Percentiles rank a stretch among this genome's conserved stretches.
Evolutionary conservation across 441 rosid species (phyloP).

Genomic region (Bruguiera hainesii): DNA sequence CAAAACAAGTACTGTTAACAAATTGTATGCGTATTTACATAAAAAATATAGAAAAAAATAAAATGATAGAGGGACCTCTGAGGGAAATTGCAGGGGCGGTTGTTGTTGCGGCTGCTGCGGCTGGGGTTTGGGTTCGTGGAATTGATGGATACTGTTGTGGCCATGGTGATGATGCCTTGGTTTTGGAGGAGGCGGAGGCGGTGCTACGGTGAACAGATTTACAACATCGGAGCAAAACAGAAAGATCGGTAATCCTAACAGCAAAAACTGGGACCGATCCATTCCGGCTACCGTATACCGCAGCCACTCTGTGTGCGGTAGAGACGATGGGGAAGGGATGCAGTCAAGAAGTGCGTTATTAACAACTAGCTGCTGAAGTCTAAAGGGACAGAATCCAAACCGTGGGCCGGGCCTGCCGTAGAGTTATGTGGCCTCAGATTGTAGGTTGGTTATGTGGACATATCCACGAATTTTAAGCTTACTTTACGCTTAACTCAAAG

Average conservation of each 20-base stretch:
- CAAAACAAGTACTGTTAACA: not conserved
- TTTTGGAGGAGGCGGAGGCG: slow-evolving; percentile 30
- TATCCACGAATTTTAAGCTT: no score
- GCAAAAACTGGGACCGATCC: slow-evolving; percentile 42
- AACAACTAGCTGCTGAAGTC: no score
- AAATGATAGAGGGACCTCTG: slow-evolving; percentile 19
- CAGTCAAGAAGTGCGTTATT: no score
- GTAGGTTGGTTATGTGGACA: no score
- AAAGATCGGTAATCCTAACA: slow-evolving; percentile 40
- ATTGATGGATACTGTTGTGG: not conserved
- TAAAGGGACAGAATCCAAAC: no score
- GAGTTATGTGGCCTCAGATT: no score
- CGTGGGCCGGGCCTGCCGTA: no score
- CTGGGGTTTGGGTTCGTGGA: slow-evolving; percentile 15
- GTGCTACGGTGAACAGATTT: slow-evolving; percentile 30
- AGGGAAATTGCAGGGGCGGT: slow-evolving; percentile 30
- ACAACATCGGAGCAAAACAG: slow-evolving; percentile 37
- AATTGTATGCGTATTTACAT: not conserved
- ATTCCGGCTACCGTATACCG: slow-evolving; percentile 11
- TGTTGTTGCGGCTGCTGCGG: slow-evolving; percentile 14
- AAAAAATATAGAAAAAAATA: not conserved
- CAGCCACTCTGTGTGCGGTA: not conserved
- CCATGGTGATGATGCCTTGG: slow-evolving; percentile 8
- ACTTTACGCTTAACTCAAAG: no score
- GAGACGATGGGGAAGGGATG: no score